Conservation (phyloP, 768 basidiomycete genomes). For the Phanerochaete sordida region DNA sequence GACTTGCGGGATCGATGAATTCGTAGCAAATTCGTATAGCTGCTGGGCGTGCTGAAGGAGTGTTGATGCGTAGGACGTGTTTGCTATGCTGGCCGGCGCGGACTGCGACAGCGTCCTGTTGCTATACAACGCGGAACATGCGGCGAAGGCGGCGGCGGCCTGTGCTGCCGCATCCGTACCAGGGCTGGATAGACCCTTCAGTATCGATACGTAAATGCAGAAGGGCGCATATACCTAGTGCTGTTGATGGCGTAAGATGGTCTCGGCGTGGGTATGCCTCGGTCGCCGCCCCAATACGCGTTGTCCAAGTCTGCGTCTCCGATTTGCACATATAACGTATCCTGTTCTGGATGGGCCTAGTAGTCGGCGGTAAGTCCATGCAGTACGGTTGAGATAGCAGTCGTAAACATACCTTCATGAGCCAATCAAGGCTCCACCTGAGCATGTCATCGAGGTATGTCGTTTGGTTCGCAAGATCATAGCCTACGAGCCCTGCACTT, state of each 20-base stretch:
- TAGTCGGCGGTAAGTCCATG: neutral
- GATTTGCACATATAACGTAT: slow-evolving; percentile 75
- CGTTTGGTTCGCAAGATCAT: slow-evolving; percentile 83
- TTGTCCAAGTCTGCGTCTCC: slow-evolving; percentile 69
- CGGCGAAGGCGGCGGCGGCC: slow-evolving; percentile 82
- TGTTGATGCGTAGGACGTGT: slow-evolving; percentile 65
- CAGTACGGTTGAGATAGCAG: too few relatives aligned
- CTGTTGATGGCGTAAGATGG: slow-evolving; percentile 77
- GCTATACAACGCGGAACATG: slow-evolving; percentile 81
- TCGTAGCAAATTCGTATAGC: slow-evolving; percentile 75
- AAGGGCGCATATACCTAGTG: slow-evolving; percentile 37
- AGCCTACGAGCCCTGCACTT: slow-evolving; percentile 41
- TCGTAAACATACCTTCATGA: slow-evolving; percentile 63
- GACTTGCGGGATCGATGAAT: slow-evolving; percentile 54
- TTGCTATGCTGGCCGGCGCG: slow-evolving; percentile 57
- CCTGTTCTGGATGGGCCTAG: slow-evolving; percentile 75
- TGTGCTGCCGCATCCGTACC: slow-evolving; percentile 90
- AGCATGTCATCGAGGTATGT: slow-evolving; percentile 89
- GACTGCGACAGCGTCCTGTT: slow-evolving; percentile 50
- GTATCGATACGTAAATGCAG: neutral
- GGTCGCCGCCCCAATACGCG: slow-evolving; percentile 89
- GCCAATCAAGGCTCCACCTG: slow-evolving; percentile 89
- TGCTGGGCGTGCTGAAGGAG: slow-evolving; percentile 73
- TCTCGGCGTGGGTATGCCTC: slow-evolving; percentile 67
- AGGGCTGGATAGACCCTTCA: slow-evolving; percentile 38